Conservation (phyloP, 179 eudicot genomes). For the Sideroxylon spinosum region DNA sequence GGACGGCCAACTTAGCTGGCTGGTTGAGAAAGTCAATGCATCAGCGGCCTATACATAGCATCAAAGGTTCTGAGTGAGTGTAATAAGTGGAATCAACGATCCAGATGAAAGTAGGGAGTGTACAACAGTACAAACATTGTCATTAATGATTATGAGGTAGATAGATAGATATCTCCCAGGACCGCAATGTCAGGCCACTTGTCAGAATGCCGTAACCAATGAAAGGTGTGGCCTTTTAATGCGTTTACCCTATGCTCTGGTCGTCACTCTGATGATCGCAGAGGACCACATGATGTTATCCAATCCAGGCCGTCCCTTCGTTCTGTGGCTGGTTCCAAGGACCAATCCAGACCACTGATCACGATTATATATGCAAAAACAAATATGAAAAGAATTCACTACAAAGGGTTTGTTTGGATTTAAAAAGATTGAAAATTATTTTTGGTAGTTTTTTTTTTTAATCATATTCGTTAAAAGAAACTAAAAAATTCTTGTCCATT, state of each 20-base stretch:
- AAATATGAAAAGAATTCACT: background rate
- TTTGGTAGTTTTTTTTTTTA: too few relatives aligned
- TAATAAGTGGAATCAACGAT: background rate
- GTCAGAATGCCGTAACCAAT: constrained; percentile 19
- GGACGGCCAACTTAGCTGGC: background rate
- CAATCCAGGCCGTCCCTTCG: background rate
- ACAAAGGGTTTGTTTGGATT: too few relatives aligned
- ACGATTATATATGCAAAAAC: background rate
- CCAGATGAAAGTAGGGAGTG: background rate
- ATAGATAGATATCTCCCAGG: constrained; percentile 13
- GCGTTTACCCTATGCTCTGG: background rate
- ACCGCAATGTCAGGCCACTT: background rate
- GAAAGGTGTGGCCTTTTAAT: constrained; percentile 19
- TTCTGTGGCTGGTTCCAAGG: background rate
- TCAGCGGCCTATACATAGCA: background rate
- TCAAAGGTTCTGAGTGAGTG: background rate
- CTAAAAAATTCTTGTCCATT: too few relatives aligned
- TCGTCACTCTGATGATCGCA: background rate
- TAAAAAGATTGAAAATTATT: too few relatives aligned
- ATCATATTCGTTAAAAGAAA: too few relatives aligned
- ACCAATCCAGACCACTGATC: background rate
- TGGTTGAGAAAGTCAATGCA: background rate
- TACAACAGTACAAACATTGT: background rate
- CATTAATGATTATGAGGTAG: constrained; percentile 16
- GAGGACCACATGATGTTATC: background rate